A percentile compares a stretch with the other conserved stretches of the same genome.
These are phyloP conservation scores for Mollisia scopiformis DNA, from an alignment of 2,329 filamentous ascomycete genomes.

Conservation along the genomic window DNA sequence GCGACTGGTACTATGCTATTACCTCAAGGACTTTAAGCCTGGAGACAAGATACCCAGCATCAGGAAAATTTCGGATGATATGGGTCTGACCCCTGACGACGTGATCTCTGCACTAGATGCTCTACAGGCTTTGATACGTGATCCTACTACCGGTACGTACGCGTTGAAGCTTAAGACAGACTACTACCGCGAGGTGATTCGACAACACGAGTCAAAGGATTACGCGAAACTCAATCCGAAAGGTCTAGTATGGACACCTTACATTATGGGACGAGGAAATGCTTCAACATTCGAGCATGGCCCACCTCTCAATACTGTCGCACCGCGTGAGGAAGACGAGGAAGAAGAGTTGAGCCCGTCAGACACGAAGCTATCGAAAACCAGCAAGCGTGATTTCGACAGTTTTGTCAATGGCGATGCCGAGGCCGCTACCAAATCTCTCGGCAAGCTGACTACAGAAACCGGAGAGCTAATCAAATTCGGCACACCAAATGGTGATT, in stretches of 20 bases:
- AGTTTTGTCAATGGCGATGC: conserved; percentile 29
- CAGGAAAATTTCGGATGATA: conserved; percentile 78
- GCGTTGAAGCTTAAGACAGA: conserved; percentile 84
- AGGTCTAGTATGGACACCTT: conserved; percentile 91
- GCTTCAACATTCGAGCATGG: conserved; percentile 82
- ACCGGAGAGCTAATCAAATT: conserved; percentile 22
- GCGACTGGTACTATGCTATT: conserved; percentile 85
- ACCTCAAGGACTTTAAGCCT: conserved; percentile 68
- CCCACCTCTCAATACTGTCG: conserved; percentile 81
- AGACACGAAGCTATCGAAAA: conserved; percentile 18
- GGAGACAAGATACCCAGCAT: conserved; percentile 58
- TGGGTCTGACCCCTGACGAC: conserved; percentile 94
- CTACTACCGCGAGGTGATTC: conserved; percentile 86
- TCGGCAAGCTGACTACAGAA: conserved; percentile 34
- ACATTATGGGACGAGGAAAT: conserved; percentile 89
- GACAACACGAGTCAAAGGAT: conserved; percentile 85
- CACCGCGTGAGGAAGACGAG: conserved; percentile 62
- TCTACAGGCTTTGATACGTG: conserved; percentile 83
- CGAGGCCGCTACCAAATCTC: conserved; percentile 29
- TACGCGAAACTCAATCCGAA: conserved; percentile 84
- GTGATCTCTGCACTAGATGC: conserved; percentile 93
- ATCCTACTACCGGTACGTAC: conserved; percentile 86
- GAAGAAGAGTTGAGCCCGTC: conserved; percentile 15
- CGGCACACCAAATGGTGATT: conserved; percentile 21
- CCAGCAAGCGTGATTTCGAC: conserved; percentile 30